phyloP scores from a whole-genome alignment of 768 basidiomycete genomes.

The Sarcomyxa edulis region DNA sequence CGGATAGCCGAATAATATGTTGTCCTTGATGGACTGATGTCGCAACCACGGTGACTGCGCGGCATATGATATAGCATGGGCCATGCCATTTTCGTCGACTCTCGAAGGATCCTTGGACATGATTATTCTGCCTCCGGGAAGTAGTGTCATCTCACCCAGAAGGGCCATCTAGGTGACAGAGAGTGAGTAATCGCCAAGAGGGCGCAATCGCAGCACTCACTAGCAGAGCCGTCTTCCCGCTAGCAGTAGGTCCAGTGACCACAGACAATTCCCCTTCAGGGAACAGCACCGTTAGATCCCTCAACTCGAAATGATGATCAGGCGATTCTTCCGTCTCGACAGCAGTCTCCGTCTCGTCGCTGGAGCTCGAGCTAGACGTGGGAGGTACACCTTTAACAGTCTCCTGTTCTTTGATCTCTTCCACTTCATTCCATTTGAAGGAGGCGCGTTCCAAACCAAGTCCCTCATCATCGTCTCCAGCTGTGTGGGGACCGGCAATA shows the following conservation, averaged over 20 bases:
- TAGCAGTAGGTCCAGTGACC: slow-evolving; percentile 75
- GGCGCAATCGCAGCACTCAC: slow-evolving; percentile 26
- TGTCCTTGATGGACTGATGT: slow-evolving; percentile 72
- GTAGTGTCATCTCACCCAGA: slow-evolving; percentile 65
- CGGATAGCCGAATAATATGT: slow-evolving; percentile 75
- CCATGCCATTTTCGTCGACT: slow-evolving; percentile 56
- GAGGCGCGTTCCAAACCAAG: slow-evolving; percentile 56
- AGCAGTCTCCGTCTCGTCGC: slow-evolving; percentile 7
- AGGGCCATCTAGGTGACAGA: slow-evolving; percentile 54
- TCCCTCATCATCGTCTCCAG: slow-evolving; percentile 29
- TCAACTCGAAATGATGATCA: slow-evolving; percentile 60
- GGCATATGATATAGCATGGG: slow-evolving; percentile 65
- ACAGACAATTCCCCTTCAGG: slow-evolving; percentile 68
- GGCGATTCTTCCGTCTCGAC: slow-evolving; percentile 17
- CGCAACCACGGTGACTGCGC: slow-evolving; percentile 69
- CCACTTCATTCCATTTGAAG: slow-evolving; percentile 58
- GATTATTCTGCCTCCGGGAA: slow-evolving; percentile 45
- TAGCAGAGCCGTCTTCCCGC: slow-evolving; percentile 78
- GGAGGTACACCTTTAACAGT: slow-evolving; percentile 1
- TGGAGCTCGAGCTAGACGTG: slow-evolving; percentile 4
- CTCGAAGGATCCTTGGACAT: slow-evolving; percentile 61
- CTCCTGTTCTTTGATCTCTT: slow-evolving; percentile 15
- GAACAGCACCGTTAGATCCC: slow-evolving; percentile 63
- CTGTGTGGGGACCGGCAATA: slow-evolving; percentile 19
- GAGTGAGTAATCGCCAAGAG: background rate